Base-by-base conservation (phyloP, 2,329 filamentous ascomycete genomes). In the Colletotrichum melonis region DNA sequence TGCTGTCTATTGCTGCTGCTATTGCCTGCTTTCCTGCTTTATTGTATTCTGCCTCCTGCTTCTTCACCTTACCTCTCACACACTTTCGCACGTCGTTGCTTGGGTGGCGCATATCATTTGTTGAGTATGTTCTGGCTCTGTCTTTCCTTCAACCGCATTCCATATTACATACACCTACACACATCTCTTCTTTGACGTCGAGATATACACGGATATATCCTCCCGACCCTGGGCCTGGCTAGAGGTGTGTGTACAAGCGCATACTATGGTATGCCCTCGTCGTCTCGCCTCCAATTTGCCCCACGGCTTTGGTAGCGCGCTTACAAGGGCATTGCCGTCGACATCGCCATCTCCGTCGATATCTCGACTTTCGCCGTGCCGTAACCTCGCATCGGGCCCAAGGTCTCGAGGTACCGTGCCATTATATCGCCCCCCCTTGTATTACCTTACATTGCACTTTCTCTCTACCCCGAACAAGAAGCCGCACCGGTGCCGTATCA, bases 381-480 rank as follows among this genome's bases (percentile, higher is more conserved):
- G 69, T 42, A 60, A 8, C 30, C 49, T 69, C 60, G 70, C 60
- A 62, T 73, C 55, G 42, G 42, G 59, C 46, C 59, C 63, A 64
- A 68, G 49, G 63, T 56, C 46, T 62, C 54, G 62, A 70, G 70
- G 70, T 70, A 73, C 70, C 58, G 38, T 71, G 26, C 57, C 62
- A 63, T 62, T 67, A 72, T 72, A 74, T 58, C 52, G 58, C 67
- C 62, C 57, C 57, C 67, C 63, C 72, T 67, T 67, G 62, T 72
- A 67, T 63, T 72, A 72, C 68, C 63, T 72, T 63, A 63, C 70
- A 73, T 73, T 73, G 67, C 70, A 59, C 67, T 57, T 49, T 70
- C 70, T 38, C 55, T 69, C 66, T 73, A 70, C 67, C 70, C 70
- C 60, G 70, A 73, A 70, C 67, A 64, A 64, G 52, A 57, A 73